Percentiles rank a stretch among this genome's conserved stretches.
Conservation (phyloP, 805 yeast species). For the Candida alai region DNA sequence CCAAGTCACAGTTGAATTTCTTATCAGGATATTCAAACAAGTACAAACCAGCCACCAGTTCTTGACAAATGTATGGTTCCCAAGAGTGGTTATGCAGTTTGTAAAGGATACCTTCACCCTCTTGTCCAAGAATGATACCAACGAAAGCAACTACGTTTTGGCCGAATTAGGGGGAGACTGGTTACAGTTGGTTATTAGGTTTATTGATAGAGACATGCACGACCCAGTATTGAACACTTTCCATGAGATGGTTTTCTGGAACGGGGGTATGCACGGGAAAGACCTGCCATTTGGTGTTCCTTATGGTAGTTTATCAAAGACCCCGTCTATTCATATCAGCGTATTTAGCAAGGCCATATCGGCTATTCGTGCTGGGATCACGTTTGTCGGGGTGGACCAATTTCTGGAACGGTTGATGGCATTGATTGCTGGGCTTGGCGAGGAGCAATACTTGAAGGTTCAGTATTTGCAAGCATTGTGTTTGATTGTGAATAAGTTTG, state of each 20-base stretch:
- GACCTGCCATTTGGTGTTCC: neutral
- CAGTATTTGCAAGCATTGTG: constrained; percentile 56
- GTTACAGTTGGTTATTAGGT: constrained; percentile 38
- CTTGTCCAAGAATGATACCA: neutral
- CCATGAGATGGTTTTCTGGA: constrained; percentile 15
- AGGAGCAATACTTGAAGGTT: constrained; percentile 35
- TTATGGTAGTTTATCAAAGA: constrained; percentile 18
- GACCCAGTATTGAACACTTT: constrained; percentile 41
- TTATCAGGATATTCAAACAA: constrained; percentile 25
- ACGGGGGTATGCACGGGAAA: constrained; percentile 8
- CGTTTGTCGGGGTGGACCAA: constrained; percentile 7
- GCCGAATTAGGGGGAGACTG: constrained; percentile 40
- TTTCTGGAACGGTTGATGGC: constrained; percentile 10
- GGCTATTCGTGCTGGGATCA: constrained; percentile 44
- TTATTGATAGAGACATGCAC: constrained; percentile 40
- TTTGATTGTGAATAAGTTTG: constrained; percentile 47
- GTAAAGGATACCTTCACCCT: constrained; percentile 13
- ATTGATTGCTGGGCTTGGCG: constrained; percentile 8
- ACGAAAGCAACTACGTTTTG: constrained; percentile 18
- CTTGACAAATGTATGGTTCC: constrained; percentile 40
- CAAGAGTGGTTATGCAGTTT: constrained; percentile 40
- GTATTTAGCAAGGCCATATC: constrained; percentile 46
- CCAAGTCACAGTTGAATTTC: constrained; percentile 16
- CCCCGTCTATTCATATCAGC: constrained; percentile 32
- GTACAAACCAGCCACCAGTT: constrained; percentile 30